A percentile compares a stretch with the other conserved stretches of the same genome.
Evolutionary conservation across 495 filamentous ascomycete species (phyloP).

Genomic region (Lasiosphaeria hispida): DNA sequence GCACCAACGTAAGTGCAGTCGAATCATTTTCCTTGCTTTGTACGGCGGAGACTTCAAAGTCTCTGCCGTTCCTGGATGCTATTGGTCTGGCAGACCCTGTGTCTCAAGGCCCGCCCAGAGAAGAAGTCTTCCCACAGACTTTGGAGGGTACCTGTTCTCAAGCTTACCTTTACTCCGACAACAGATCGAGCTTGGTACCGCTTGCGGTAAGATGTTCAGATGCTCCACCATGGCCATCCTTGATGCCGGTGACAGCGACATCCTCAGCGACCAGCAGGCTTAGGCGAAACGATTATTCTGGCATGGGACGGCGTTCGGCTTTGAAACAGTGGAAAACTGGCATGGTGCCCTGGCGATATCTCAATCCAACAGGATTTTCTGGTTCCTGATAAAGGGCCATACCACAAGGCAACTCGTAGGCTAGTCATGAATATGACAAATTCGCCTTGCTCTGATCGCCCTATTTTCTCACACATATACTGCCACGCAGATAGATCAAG

Average conservation of each 20-base stretch:
- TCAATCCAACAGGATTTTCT: conserved; percentile 19
- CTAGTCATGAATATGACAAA: conserved; percentile 31
- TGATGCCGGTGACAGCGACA: conserved; percentile 97
- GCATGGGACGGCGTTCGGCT: conserved; percentile 44
- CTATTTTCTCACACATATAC: neutral
- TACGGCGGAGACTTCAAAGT: conserved; percentile 6
- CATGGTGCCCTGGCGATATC: conserved; percentile 28
- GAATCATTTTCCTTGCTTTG: conserved; percentile 18
- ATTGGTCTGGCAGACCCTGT: conserved; percentile 8
- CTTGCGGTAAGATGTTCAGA: conserved; percentile 53
- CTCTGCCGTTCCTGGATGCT: conserved; percentile 13
- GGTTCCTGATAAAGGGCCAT: conserved; percentile 1
- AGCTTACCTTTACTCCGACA: conserved; percentile 42
- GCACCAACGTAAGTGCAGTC: conserved; percentile 83
- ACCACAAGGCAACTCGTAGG: conserved; percentile 22
- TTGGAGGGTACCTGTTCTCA: conserved; percentile 74
- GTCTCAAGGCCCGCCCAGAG: conserved; percentile 59
- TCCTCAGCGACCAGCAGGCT: conserved; percentile 68
- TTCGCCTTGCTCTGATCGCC: neutral
- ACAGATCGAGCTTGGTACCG: conserved; percentile 95
- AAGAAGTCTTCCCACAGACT: conserved; percentile 71
- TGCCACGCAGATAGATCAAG: conserved; percentile 3
- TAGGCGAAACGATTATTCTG: conserved; percentile 39
- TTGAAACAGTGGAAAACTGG: conserved; percentile 21
- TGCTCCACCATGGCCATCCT: conserved; percentile 94